Evolutionary conservation across 2,329 filamentous ascomycete genomes (phyloP).

Genomic region (Colletotrichum chrysophilum): DNA sequence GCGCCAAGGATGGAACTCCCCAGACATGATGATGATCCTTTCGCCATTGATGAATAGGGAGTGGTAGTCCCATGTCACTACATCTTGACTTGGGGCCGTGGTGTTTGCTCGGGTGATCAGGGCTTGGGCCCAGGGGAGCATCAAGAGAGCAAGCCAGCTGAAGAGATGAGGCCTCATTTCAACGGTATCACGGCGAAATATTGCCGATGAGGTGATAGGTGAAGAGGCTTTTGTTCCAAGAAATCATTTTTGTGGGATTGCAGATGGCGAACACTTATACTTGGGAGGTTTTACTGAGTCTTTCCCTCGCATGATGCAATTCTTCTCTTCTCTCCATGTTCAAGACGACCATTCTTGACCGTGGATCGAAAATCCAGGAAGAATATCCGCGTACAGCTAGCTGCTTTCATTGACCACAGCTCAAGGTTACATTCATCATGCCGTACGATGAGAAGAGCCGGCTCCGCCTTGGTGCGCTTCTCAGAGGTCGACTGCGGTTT

Average conservation of each 20-base stretch:
- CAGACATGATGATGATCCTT: constrained; percentile 72
- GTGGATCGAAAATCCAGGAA: not conserved
- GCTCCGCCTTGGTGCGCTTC: not conserved
- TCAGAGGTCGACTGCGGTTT: not conserved
- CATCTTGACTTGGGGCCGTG: constrained; percentile 27
- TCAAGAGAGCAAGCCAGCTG: not conserved
- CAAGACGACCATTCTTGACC: not conserved
- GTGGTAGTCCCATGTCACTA: constrained; percentile 73
- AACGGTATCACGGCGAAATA: not conserved
- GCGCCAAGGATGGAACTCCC: constrained; percentile 71
- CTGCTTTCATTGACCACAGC: not conserved
- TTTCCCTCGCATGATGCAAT: not conserved
- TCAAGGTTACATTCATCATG: not conserved
- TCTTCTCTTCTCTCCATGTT: not conserved
- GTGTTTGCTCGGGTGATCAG: not conserved
- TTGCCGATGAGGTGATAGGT: not conserved
- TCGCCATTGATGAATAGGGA: constrained; percentile 74
- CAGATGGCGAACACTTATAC: not conserved
- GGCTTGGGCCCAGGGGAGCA: not conserved
- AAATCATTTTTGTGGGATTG: not conserved
- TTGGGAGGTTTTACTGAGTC: not conserved
- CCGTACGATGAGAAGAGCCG: not conserved
- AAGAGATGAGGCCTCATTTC: not conserved
- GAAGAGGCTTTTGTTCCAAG: not conserved
- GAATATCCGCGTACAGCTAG: not conserved